Conservation (phyloP, 495 filamentous ascomycete species). For the Lophiotrema nucula region DNA sequence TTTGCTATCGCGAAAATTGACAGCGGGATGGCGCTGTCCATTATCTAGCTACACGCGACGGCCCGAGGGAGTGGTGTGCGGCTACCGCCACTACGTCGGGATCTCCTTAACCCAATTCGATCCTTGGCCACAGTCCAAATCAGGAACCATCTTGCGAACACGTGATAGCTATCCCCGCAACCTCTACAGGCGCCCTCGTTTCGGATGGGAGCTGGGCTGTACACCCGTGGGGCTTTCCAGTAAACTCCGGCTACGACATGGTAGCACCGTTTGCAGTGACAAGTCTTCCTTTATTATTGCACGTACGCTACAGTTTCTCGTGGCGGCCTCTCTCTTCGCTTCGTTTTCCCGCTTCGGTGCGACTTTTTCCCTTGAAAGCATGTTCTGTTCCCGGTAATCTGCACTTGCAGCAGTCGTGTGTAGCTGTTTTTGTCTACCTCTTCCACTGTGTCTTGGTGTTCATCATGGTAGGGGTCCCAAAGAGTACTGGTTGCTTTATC, state of each 20-base stretch:
- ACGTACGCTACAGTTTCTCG: background rate
- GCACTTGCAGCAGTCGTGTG: no score
- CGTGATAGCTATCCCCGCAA: background rate
- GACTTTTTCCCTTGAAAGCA: background rate
- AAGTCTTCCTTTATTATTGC: no score
- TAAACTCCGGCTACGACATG: background rate
- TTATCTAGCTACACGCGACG: no score
- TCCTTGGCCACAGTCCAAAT: background rate
- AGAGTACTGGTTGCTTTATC: slow-evolving; percentile 27
- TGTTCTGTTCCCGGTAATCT: background rate
- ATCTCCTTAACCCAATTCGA: background rate
- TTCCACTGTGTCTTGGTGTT: background rate
- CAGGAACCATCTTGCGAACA: background rate
- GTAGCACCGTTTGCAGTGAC: no score
- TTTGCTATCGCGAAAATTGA: background rate
- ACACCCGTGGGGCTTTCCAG: background rate
- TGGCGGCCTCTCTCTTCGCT: background rate
- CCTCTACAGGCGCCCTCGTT: background rate
- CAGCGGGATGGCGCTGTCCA: no score
- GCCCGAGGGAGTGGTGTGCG: no score
- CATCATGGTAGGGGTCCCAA: slow-evolving; percentile 29
- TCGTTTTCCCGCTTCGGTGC: background rate
- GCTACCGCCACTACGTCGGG: background rate
- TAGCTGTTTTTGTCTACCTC: no score
- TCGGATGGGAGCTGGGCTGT: background rate